Conservation (phyloP, 2,329 filamentous ascomycete species). For the Xylariaceae sp. region DNA sequence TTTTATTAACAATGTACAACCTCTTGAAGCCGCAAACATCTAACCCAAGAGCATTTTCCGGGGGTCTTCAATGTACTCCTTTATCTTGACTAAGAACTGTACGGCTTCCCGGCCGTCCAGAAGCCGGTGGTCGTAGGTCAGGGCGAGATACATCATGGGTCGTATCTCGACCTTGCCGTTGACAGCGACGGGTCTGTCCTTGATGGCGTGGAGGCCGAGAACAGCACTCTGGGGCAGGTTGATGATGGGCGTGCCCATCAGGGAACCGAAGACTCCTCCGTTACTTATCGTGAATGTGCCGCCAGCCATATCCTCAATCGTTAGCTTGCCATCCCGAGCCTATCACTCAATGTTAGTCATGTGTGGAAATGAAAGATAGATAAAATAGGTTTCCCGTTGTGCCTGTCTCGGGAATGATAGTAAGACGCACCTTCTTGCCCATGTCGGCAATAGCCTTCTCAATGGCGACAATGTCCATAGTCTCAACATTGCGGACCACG, state of each 20-base stretch:
- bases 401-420: not conserved
- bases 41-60: constrained; percentile 71
- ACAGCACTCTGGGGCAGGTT: constrained; percentile 92
- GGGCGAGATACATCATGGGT: constrained; percentile 99
- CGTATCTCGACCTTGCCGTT: constrained; percentile 93
- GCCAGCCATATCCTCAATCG: constrained; percentile 98
- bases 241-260: constrained; percentile 98
- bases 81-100: constrained; percentile 93
- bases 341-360: constrained; percentile 32
- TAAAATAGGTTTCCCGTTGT: not conserved
- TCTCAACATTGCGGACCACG: constrained; percentile 89
- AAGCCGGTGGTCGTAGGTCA: constrained; percentile 96
- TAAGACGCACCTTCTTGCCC: constrained; percentile 73
- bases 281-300: constrained; percentile 98
- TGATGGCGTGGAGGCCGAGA: constrained; percentile 90
- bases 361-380: not conserved
- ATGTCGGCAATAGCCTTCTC: constrained; percentile 89
- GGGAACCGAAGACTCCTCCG: constrained; percentile 90
- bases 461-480: constrained; percentile 79
- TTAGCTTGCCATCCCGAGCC: constrained; percentile 93
- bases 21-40: not conserved
- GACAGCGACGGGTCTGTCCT: constrained; percentile 82
- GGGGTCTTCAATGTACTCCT: constrained; percentile 96
- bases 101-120: constrained; percentile 93
- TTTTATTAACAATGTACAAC: constrained; percentile 9